These are phyloP conservation scores for Paspalum notatum DNA, from an alignment of 176 grass and related monocot genomes.

Conservation along the genomic window DNA sequence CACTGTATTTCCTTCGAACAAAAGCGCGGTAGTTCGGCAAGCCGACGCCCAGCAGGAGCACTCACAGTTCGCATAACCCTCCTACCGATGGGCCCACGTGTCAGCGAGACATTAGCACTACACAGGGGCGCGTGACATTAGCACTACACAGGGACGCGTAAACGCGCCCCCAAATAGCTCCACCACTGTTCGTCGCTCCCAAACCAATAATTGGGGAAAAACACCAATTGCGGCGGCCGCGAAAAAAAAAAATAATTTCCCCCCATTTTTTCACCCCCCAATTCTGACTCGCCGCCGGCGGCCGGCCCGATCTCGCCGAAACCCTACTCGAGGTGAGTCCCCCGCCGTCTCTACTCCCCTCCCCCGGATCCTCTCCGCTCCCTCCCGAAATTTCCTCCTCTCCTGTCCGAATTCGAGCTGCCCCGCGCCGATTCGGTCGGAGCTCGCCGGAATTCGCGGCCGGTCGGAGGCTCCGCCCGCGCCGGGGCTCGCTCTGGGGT, in stretches of 20 bases:
- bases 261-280: not conserved
- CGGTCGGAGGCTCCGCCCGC: not conserved
- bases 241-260: not conserved
- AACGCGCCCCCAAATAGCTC: conserved; percentile 18
- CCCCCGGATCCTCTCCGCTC: not conserved
- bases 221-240: conserved; percentile 33
- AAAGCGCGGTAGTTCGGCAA: not conserved
- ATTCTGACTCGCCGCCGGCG: conserved; percentile 18
- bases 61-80: not conserved
- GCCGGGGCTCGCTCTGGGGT: not conserved
- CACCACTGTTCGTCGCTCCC: conserved; percentile 35
- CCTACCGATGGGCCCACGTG: not conserved
- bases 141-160: not conserved
- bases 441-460: conserved; percentile 1
- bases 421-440: not conserved
- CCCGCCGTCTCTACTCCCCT: not conserved
- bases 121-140: conserved; percentile 10
- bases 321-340: conserved; percentile 42
- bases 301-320: not conserved
- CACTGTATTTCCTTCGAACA: too few species aligned
- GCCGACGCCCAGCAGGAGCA: not conserved
- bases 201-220: conserved; percentile 33
- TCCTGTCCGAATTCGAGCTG: not conserved
- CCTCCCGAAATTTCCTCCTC: not conserved
- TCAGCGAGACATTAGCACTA: not conserved